Evolutionary conservation across 2,329 filamentous ascomycete genomes (phyloP).

Genomic region (Blumeriella jaapii): DNA sequence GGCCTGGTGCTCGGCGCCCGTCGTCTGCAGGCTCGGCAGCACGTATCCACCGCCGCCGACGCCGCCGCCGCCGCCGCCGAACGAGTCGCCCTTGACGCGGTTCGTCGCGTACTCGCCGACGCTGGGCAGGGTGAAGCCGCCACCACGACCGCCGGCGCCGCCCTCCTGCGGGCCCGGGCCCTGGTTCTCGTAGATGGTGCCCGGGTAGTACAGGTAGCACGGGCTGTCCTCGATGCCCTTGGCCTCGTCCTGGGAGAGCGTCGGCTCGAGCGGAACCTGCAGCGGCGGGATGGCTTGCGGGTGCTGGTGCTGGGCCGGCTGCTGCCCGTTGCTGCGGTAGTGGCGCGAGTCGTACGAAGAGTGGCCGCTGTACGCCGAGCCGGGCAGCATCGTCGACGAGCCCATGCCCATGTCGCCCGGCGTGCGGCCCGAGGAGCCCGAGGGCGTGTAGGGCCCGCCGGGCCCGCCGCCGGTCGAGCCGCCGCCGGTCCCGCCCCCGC

Average conservation of each 20-base stretch:
- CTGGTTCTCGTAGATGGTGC: slow-evolving; percentile 21
- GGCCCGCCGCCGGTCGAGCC: not conserved
- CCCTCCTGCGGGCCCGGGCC: too few relatives aligned
- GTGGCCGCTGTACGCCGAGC: slow-evolving; percentile 18
- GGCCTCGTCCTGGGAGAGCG: slow-evolving; percentile 23
- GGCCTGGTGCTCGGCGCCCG: not conserved
- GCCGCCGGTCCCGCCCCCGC: slow-evolving; percentile 16
- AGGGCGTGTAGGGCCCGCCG: slow-evolving; percentile 22
- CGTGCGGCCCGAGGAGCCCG: slow-evolving; percentile 15
- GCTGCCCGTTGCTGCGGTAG: slow-evolving; percentile 16
- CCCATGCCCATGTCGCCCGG: slow-evolving; percentile 25
- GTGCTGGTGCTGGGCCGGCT: too few relatives aligned
- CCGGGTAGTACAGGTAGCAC: slow-evolving; percentile 26
- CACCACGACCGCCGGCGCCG: too few relatives aligned
- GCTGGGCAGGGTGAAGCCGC: slow-evolving; percentile 20
- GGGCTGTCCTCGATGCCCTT: slow-evolving; percentile 23
- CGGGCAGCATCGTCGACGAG: slow-evolving; percentile 19
- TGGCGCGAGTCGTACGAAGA: slow-evolving; percentile 22
- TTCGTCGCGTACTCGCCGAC: slow-evolving; percentile 16
- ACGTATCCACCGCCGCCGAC: slow-evolving; percentile 10
- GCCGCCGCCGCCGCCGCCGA: too few relatives aligned
- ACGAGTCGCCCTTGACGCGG: slow-evolving; percentile 21
- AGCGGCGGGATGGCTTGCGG: slow-evolving; percentile 17
- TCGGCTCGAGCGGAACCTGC: slow-evolving; percentile 26
- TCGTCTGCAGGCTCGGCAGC: slow-evolving; percentile 16